Base-by-base conservation (phyloP, 148 eudicot genomes). In the Silene latifolia region DNA sequence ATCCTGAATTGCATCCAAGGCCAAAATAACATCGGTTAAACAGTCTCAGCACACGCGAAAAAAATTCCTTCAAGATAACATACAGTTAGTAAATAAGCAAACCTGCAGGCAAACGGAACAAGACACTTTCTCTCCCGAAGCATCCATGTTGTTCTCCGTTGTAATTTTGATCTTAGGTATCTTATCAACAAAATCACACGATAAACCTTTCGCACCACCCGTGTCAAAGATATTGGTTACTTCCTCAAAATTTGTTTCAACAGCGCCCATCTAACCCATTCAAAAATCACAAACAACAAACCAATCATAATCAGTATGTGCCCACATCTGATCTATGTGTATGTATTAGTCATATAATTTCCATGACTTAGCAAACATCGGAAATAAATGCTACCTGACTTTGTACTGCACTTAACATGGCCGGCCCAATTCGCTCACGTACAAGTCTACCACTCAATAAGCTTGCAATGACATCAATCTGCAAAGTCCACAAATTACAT, bases 21-120 rank as follows among this genome's bases (percentile, higher is more conserved):
- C 8, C 5, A 32, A 56, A 53, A 23, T 2, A 65, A 20, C 54
- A 67, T 7, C n/a, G 12, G 71, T 19, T n/a, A 42, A 8, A 42
- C 15, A 20, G 0, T 10, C 53, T 65, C 21, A 29, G 42, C 54
- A 5, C 27, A 58, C n/a, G 42, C 63, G 20, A 25, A 20, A 14
- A 0, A 20, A 32, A 25, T 8, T 15, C 56, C 23, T 23, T 2
- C 15, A 53, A 32, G 25, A 11, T 8, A 39, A 54, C 20, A 54
- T 12, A 56, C 13, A 32, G 2, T 2, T 18, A 47, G 59, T 15
- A 65, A 42, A 19, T 4, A 14, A 39, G 60, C 59, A 29, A 56
- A 95, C 98, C 98, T 95, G 98, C 63, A 95, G 88, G 87, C 98
- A 95, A 48, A 95, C 97, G 1, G 98, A 95, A 72, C 98, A 95